phyloP scores from a whole-genome alignment of 164 flowering plant genomes.

The Cinnamomum micranthum region DNA sequence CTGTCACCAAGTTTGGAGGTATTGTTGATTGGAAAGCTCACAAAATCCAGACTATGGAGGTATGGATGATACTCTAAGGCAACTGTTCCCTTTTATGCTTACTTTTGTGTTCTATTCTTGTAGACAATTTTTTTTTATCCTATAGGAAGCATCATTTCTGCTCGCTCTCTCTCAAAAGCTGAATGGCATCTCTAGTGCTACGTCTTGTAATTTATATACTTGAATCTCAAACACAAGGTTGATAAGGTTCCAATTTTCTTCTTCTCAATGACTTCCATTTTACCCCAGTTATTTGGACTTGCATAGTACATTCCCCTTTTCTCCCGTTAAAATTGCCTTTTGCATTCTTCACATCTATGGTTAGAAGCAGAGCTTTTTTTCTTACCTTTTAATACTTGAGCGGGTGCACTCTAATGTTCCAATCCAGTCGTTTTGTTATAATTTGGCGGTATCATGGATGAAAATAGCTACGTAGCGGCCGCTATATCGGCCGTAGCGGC shows the following conservation, averaged over 20 bases:
- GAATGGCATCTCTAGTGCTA: background rate
- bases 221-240: background rate
- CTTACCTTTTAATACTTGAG: background rate
- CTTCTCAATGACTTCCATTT: background rate
- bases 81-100: background rate
- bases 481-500: too few species aligned
- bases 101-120: background rate
- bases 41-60: conserved; percentile 74
- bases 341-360: background rate
- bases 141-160: background rate
- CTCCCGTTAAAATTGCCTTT: too few species aligned
- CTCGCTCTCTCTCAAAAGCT: background rate
- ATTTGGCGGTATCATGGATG: background rate
- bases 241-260: background rate
- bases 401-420: background rate
- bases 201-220: background rate
- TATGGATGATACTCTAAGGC: conserved; percentile 16
- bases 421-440: too few species aligned
- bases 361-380: background rate
- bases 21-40: conserved; percentile 97
- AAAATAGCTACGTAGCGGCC: too few species aligned
- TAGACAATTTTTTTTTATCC: background rate
- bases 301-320: background rate
- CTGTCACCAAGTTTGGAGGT: conserved; percentile 90
- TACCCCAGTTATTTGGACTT: background rate